phyloP scores from a whole-genome alignment of 2,329 filamentous ascomycete genomes.

The Alternaria brassicicola region DNA sequence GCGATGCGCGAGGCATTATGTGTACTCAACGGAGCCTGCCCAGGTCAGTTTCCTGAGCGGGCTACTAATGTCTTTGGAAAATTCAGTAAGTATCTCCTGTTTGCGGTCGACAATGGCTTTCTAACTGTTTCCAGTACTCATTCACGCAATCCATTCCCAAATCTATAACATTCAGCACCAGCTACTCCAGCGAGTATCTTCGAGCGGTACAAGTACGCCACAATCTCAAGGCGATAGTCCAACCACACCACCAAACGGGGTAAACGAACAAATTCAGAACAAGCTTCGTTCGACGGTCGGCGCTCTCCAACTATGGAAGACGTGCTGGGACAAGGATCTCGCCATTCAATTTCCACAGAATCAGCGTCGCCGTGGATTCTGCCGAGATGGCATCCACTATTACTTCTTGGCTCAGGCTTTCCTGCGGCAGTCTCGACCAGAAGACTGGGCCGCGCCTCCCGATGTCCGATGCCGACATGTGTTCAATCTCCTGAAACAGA shows the following conservation, averaged over 20 bases:
- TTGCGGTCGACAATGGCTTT: background rate
- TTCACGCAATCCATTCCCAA: constrained; percentile 70
- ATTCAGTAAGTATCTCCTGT: constrained; percentile 52
- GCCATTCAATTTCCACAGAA: constrained; percentile 68
- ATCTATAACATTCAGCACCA: constrained; percentile 62
- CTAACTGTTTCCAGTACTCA: constrained; percentile 57
- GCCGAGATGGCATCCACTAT: constrained; percentile 72
- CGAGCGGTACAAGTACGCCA: constrained; percentile 61
- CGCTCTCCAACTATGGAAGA: constrained; percentile 75
- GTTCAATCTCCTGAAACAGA: constrained; percentile 65
- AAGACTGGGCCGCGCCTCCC: constrained; percentile 62
- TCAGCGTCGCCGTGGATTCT: constrained; percentile 71
- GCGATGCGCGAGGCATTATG: constrained; percentile 67
- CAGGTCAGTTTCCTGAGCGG: constrained; percentile 65
- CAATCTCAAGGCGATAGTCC: constrained; percentile 60
- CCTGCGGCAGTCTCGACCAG: constrained; percentile 62
- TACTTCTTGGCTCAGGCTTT: constrained; percentile 74
- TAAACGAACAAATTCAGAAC: constrained; percentile 55
- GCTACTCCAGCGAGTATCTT: constrained; percentile 40
- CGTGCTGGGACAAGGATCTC: constrained; percentile 73
- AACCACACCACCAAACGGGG: constrained; percentile 52
- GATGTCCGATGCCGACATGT: constrained; percentile 66
- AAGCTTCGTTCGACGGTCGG: constrained; percentile 55
- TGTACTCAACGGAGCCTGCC: constrained; percentile 64
- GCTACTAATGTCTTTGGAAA: constrained; percentile 76